Percentiles rank a stretch among this genome's conserved stretches.
Conservation (phyloP, 2,329 filamentous ascomycete genomes). For the Talaromyces sp. region DNA sequence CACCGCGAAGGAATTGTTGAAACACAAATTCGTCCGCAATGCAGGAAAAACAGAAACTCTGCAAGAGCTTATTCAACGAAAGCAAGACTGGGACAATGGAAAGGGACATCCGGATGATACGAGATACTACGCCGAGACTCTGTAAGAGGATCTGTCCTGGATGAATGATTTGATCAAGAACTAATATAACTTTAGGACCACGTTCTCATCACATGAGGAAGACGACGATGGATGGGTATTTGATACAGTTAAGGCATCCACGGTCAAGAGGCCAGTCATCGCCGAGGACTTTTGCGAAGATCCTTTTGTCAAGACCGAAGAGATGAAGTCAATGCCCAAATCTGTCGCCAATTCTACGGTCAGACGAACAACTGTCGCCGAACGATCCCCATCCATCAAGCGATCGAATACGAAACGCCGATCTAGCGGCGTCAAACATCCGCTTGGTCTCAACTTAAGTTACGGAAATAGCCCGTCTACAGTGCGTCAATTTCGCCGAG, state of each 20-base stretch:
- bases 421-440: conserved; percentile 62
- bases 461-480: conserved; percentile 93
- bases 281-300: conserved; percentile 35
- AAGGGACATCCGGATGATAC: conserved; percentile 66
- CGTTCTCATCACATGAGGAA: conserved; percentile 61
- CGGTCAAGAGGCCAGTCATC: conserved; percentile 45
- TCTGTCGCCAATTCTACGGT: conserved; percentile 60
- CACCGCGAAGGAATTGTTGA: conserved; percentile 79
- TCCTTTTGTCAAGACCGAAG: conserved; percentile 39
- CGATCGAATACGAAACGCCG: conserved; percentile 41
- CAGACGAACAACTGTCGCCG: conserved; percentile 46
- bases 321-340: conserved; percentile 40
- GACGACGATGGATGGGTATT: conserved; percentile 95
- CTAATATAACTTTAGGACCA: conserved; percentile 49
- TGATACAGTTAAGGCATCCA: conserved; percentile 74
- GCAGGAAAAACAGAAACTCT: conserved; percentile 86
- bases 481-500: conserved; percentile 84
- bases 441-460: conserved; percentile 82
- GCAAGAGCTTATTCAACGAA: conserved; percentile 78
- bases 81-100: conserved; percentile 76
- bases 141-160: conserved; percentile 48
- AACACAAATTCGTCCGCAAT: conserved; percentile 80
- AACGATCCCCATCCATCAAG: conserved; percentile 41
- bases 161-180: neutral
- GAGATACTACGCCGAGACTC: conserved; percentile 90